These are phyloP conservation scores for Ophiostoma sp. DNA, from an alignment of 2,329 filamentous ascomycete species.

Conservation along the genomic window DNA sequence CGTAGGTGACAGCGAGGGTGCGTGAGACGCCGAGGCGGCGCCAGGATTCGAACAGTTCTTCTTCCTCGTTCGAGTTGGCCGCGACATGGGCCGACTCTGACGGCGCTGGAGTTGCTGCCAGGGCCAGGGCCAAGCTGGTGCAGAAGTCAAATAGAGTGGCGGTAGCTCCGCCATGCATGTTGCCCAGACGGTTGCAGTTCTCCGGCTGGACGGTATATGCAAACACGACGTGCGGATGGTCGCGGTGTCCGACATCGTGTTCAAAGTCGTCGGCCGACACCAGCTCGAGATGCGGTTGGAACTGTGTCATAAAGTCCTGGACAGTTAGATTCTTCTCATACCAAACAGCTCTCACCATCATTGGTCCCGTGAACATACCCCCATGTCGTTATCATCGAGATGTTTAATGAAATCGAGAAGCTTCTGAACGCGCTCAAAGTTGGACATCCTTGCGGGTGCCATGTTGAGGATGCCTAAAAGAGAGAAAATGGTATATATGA, in stretches of 20 bases:
- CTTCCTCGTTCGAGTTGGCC: neutral
- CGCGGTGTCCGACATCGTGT: slow-evolving; percentile 10
- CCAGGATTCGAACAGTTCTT: slow-evolving; percentile 37
- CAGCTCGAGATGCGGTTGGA: slow-evolving; percentile 41
- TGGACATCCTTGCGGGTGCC: neutral
- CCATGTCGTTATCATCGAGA: neutral
- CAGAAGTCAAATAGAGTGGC: slow-evolving; percentile 63
- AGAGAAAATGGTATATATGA: neutral
- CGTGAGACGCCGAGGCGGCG: slow-evolving; percentile 57
- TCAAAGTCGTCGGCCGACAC: slow-evolving; percentile 31
- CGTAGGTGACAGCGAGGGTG: slow-evolving; percentile 61
- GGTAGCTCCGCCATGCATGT: slow-evolving; percentile 58
- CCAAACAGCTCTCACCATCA: no score
- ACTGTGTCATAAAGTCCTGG: slow-evolving; percentile 38
- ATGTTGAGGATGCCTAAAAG: no score
- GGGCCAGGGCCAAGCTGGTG: slow-evolving; percentile 54
- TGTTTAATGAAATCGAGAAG: slow-evolving; percentile 19
- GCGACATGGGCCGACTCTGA: slow-evolving; percentile 29
- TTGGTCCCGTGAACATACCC: slow-evolving; percentile 5
- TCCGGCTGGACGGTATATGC: slow-evolving; percentile 44
- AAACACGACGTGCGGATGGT: slow-evolving; percentile 31
- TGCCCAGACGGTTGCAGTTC: slow-evolving; percentile 50
- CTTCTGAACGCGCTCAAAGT: slow-evolving; percentile 17
- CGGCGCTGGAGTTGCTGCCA: slow-evolving; percentile 49
- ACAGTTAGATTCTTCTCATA: neutral